Evolutionary conservation across 345 rosid species (phyloP).

Genomic region (Populus alba): DNA sequence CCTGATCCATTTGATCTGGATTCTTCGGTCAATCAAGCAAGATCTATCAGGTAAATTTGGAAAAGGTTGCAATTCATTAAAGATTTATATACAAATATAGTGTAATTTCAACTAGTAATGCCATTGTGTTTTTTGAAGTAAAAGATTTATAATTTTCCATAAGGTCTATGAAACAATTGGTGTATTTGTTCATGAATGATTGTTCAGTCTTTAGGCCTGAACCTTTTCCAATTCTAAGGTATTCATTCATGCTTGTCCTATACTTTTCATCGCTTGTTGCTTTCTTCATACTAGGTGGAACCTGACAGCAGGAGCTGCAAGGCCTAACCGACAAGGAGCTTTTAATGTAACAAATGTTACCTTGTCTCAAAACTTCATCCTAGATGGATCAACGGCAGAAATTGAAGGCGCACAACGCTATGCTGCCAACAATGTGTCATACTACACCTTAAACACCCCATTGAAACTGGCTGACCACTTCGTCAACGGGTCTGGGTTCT

Average conservation of each 20-base stretch:
- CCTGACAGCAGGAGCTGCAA: conserved; percentile 52
- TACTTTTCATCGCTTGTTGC: background rate
- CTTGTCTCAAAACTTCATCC: conserved; percentile 38
- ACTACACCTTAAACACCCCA: conserved; percentile 44
- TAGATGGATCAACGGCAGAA: conserved; percentile 13
- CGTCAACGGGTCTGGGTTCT: conserved; percentile 32
- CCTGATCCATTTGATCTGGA: conserved; percentile 40
- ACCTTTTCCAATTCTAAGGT: no score
- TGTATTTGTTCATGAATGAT: background rate
- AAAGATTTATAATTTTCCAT: no score
- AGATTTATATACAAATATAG: no score
- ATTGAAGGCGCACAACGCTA: conserved; percentile 28
- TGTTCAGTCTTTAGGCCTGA: no score
- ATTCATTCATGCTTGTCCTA: background rate
- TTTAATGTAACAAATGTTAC: conserved; percentile 41
- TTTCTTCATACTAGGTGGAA: conserved; percentile 38
- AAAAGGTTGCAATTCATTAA: background rate
- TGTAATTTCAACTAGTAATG: no score
- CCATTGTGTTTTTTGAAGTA: no score
- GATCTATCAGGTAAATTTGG: conserved; percentile 32
- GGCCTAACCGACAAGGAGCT: conserved; percentile 64
- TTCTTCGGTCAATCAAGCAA: conserved; percentile 43
- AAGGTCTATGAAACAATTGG: background rate
- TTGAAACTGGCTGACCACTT: conserved; percentile 49
- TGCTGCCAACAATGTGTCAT: conserved; percentile 51